Conservation (phyloP, 1,139 yeast species). For the Diutina ranongensis region DNA sequence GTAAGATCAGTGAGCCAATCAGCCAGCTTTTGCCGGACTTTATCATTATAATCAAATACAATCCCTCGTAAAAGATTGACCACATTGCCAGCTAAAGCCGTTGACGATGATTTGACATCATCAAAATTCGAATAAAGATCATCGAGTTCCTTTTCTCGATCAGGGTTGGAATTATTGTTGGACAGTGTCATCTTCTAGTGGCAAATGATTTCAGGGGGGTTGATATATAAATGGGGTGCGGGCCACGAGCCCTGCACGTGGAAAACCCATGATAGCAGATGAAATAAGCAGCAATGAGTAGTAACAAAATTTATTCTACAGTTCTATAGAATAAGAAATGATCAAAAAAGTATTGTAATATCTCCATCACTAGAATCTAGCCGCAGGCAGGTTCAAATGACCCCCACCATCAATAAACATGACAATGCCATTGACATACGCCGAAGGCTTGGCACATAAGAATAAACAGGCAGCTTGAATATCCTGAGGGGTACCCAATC, state of each 20-base stretch:
- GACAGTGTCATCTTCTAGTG: no score
- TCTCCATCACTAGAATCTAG: background rate
- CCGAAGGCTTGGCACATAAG: constrained; percentile 46
- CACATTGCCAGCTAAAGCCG: constrained; percentile 4
- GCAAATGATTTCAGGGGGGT: background rate
- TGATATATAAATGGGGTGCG: background rate
- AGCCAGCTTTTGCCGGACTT: background rate
- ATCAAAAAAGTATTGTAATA: no score
- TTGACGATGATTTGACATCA: background rate
- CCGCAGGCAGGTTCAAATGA: constrained; percentile 13
- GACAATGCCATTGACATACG: constrained; percentile 60
- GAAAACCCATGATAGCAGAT: no score
- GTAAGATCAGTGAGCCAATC: background rate
- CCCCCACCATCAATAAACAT: constrained; percentile 70
- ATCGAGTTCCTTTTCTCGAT: background rate
- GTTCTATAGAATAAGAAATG: no score
- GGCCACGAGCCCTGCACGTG: background rate
- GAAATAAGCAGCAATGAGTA: no score
- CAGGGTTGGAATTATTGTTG: background rate
- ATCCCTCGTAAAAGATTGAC: background rate
- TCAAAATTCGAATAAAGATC: background rate
- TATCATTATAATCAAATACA: constrained; percentile 4
- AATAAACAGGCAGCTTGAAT: constrained; percentile 48
- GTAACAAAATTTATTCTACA: no score
- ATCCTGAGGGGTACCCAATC: constrained; percentile 57